phyloP scores from a whole-genome alignment of 495 filamentous ascomycete genomes.

The Hypoxylon intermedium region DNA sequence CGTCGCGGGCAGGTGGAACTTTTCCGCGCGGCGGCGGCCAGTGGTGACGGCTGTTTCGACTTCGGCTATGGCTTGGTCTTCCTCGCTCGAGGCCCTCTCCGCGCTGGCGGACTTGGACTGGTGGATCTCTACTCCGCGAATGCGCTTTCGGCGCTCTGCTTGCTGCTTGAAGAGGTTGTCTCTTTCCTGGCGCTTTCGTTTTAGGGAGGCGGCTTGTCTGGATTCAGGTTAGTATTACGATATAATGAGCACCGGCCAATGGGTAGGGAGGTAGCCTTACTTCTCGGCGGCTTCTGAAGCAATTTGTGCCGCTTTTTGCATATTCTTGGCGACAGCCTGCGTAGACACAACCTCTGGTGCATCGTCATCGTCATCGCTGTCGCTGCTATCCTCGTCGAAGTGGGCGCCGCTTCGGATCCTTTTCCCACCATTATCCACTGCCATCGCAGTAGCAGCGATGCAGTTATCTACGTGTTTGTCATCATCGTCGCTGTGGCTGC shows the following conservation, averaged over 20 bases:
- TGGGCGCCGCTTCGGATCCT: constrained; percentile 10
- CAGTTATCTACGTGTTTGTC: too few relatives aligned
- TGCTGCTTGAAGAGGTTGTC: constrained; percentile 55
- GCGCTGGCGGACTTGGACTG: constrained; percentile 1
- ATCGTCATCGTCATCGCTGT: constrained; percentile 51
- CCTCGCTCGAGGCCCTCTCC: constrained; percentile 2
- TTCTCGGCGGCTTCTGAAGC: constrained; percentile 51
- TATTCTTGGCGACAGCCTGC: constrained; percentile 44
- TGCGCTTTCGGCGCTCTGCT: constrained; percentile 50
- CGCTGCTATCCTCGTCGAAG: constrained; percentile 44
- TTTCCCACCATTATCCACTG: too few relatives aligned
- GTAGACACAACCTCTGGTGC: constrained; percentile 56
- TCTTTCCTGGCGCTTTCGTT: constrained; percentile 55
- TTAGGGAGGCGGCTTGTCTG: constrained; percentile 52
- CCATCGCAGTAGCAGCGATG: too few relatives aligned
- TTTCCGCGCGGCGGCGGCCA: constrained; percentile 35
- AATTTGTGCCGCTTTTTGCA: constrained; percentile 44
- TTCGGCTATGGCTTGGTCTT: constrained; percentile 20
- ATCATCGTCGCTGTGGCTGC: constrained; percentile 49
- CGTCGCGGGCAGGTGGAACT: constrained; percentile 45
- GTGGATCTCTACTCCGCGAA: constrained; percentile 23
- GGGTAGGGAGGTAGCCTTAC: constrained; percentile 38
- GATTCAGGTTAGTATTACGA: constrained; percentile 7
- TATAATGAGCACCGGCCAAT: neutral
- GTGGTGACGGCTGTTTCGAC: constrained; percentile 27